Base-by-base conservation (phyloP, 371 early-diverging fungal species). In the Actinomucor elegans region DNA sequence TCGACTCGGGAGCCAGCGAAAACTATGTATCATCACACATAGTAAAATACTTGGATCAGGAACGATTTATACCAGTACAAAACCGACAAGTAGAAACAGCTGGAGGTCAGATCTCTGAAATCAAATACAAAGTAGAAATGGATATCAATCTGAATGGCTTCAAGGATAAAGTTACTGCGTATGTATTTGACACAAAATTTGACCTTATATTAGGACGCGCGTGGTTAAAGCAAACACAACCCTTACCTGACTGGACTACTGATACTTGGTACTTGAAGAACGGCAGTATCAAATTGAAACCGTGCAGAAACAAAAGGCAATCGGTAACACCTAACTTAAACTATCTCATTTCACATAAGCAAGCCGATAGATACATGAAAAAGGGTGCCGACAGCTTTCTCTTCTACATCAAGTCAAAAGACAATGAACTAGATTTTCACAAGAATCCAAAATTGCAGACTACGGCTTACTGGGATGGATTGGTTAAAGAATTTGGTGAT, bases 171-270 rank as follows among this genome's bases (percentile, higher is more conserved):
- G 15, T 56, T 15, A 23, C 31, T 3, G 41, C 49, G 4, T 56
- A 33, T 35, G 57, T 56, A 1, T 49, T 48, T 7, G 49, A 41
- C 9, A 42, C 57, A 2, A 56, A 56, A 14, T 56, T 56, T 33
- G 49, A 56, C 18, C 10, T 56, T 0, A 56, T 56, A 1, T 36
- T 56, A n/a, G 49, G 57, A 5, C 17, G 49, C 5, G 17, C 48
- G 2, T 56, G 57, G 57, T 28, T 56, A 20, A 37, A 48, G 9
- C 24, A 55, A 17, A 28, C 21, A n/a, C 11, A 23, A 12, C 56
- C 56, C 8, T 6, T 5, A 26, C 48, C 40, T n/a, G 32, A 55
- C 20, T 55, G 56, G 56, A n/a, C 20, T 14, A 42, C 31, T 11
- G 57, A 56, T 35, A n/a, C n/a, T n/a, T n/a, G n/a, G n/a, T n/a